phyloP scores from a whole-genome alignment of 2,329 filamentous ascomycete species.

The Colletotrichum sp. region DNA sequence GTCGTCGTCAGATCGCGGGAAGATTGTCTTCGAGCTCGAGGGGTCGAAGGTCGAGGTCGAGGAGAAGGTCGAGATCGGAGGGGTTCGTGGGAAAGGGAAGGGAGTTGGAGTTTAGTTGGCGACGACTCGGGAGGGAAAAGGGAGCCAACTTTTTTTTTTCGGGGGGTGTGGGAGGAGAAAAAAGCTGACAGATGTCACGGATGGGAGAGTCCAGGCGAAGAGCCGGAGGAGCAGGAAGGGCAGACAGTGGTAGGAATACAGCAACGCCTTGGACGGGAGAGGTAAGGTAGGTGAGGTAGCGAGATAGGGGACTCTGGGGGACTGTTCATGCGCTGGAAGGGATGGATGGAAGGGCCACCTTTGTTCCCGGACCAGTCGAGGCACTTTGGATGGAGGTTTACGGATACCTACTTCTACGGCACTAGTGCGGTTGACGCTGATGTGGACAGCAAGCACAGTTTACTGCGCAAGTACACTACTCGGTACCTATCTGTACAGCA shows the following conservation, averaged over 20 bases:
- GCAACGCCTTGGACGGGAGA: not conserved
- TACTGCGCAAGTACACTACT: not conserved
- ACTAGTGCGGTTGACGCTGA: not conserved
- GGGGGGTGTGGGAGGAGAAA: slow-evolving; percentile 5
- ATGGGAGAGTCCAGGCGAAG: not conserved
- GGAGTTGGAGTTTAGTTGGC: not conserved
- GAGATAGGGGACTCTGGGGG: not conserved
- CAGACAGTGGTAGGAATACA: not conserved
- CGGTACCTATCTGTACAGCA: not conserved
- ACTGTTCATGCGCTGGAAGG: slow-evolving; percentile 2
- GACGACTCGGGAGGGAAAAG: not conserved
- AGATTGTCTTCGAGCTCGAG: not conserved
- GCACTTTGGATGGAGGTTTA: not conserved
- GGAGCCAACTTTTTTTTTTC: slow-evolving; percentile 3
- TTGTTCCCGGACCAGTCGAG: not conserved
- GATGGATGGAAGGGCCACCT: not conserved
- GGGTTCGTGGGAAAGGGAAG: slow-evolving; percentile 8
- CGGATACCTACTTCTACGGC: too few species aligned
- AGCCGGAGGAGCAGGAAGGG: not conserved
- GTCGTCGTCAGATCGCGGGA: slow-evolving; percentile 1
- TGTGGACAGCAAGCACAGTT: not conserved
- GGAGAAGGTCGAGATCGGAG: not conserved
- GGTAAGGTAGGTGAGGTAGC: not conserved
- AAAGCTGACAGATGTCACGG: slow-evolving; percentile 22
- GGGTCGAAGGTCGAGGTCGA: not conserved